A percentile compares a stretch with the other conserved stretches of the same genome.
Conservation (phyloP, 108 stramenopile species). For the Nannochloropsis gaditana region DNA sequence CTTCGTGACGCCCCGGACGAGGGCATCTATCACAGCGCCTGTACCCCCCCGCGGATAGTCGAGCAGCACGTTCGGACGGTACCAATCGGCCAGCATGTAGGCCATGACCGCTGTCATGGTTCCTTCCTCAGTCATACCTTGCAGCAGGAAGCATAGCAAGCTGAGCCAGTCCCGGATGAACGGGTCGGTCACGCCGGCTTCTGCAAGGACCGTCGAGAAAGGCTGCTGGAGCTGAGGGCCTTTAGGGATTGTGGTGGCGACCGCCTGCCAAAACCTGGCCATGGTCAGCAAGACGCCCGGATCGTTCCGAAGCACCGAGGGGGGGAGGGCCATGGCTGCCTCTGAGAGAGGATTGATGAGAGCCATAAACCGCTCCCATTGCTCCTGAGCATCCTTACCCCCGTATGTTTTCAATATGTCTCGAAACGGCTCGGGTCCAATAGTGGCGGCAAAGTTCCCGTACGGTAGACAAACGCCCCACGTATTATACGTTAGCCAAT, state of each 20-base stretch:
- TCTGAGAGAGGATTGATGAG: slow-evolving; percentile 41
- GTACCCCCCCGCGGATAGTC: slow-evolving; percentile 47
- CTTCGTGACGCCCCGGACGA: slow-evolving; percentile 74
- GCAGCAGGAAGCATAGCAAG: slow-evolving; percentile 70
- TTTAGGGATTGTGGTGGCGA: slow-evolving; percentile 26
- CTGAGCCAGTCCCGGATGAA: slow-evolving; percentile 78
- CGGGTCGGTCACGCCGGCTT: slow-evolving; percentile 47
- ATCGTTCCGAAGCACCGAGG: slow-evolving; percentile 36
- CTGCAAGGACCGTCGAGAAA: slow-evolving; percentile 36
- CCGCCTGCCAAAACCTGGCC: slow-evolving; percentile 30
- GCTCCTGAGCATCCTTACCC: slow-evolving; percentile 42
- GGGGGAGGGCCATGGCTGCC: slow-evolving; percentile 48
- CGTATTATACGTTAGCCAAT: slow-evolving; percentile 47
- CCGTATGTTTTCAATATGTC: slow-evolving; percentile 37
- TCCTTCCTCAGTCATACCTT: slow-evolving; percentile 62
- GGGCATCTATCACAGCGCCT: slow-evolving; percentile 65
- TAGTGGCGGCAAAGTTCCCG: slow-evolving; percentile 37
- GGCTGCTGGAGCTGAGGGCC: slow-evolving; percentile 44
- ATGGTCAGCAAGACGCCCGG: slow-evolving; percentile 41
- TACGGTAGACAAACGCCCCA: slow-evolving; percentile 47
- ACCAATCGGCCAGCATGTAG: slow-evolving; percentile 92
- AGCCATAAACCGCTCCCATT: slow-evolving; percentile 44
- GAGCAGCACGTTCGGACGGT: slow-evolving; percentile 58
- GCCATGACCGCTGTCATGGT: slow-evolving; percentile 91
- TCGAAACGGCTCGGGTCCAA: slow-evolving; percentile 45